Base-by-base conservation (phyloP, 805 yeast genomes). In the Teunomyces barrocoloradensis region DNA sequence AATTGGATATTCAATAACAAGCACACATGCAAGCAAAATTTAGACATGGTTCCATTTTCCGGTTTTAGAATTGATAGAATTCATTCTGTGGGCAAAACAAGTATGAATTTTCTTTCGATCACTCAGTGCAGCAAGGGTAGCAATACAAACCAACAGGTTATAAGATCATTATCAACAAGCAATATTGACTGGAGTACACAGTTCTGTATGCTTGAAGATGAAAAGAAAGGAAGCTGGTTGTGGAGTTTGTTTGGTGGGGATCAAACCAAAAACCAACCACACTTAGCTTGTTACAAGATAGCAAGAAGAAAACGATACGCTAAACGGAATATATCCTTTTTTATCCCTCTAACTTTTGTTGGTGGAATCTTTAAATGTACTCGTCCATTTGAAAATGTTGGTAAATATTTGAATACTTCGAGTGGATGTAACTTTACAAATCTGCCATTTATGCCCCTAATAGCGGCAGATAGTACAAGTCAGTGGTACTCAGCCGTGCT, bases 361-460 rank as follows among this genome's bases (percentile, higher is more conserved):
- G 92, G 91, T 5, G 89, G 82, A 0, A 53, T 85, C 2, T 86
- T 75, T 60, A 73, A 73, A 46, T 81, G 87, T 55, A 64, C 73
- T 10, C 48, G 76, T 1, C 55, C 73, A 2, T 48, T 56, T 15
- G 63, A 47, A 51, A 45, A 25, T 49, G 35, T 51, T 58, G 53
- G 55, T 10, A 40, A 59, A 11, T 33, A 37, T 32, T 48, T 55
- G 20, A 46, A 51, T 1, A 55, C 63, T 32, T 56, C 61, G 1
- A 54, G 72, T 32, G 41, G 47, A 9, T 80, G 84, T 54, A 67
- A 65, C 35, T 37, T 57, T 1, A 47, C 63, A 6, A 59, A 79
- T 3, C 58, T 49, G 4, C 86, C 89, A 0, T 49, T 84, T 3
- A 54, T 71, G 30, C 89, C 90, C 0, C 59, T 85, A 30, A 58